These are phyloP conservation scores for Barbatosphaeria neglecta DNA, from an alignment of 495 filamentous ascomycete genomes.

Conservation along the genomic window DNA sequence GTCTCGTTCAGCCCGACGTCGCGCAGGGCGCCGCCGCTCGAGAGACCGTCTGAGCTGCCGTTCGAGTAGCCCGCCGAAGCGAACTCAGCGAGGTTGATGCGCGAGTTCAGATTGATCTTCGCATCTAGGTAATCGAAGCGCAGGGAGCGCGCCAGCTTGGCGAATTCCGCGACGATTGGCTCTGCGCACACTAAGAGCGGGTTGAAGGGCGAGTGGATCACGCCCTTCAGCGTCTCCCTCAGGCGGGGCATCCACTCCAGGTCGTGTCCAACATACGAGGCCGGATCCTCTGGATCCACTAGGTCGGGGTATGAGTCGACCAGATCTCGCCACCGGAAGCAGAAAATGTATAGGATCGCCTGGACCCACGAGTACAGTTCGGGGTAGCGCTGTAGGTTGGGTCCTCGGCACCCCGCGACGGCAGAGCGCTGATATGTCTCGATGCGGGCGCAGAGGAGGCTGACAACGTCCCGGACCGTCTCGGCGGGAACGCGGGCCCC, in stretches of 20 bases:
- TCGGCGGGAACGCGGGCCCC: constrained; percentile 67
- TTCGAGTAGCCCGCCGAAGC: constrained; percentile 29
- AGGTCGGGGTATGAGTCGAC: constrained; percentile 41
- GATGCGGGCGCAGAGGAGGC: constrained; percentile 61
- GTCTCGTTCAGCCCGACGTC: constrained; percentile 52
- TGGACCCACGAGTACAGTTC: constrained; percentile 85
- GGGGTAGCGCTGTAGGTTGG: constrained; percentile 70
- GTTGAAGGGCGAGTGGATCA: constrained; percentile 80
- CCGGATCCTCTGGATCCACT: constrained; percentile 43
- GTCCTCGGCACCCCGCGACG: constrained; percentile 60
- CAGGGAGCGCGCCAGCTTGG: constrained; percentile 70
- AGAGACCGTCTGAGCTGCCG: too few species aligned
- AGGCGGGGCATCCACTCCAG: constrained; percentile 63
- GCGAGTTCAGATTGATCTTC: constrained; percentile 85
- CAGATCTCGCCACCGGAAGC: constrained; percentile 92
- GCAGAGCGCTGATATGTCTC: constrained; percentile 51
- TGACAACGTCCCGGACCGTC: constrained; percentile 65
- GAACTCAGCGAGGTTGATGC: constrained; percentile 55
- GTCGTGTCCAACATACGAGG: constrained; percentile 46
- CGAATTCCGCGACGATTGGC: constrained; percentile 81
- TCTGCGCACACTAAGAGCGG: constrained; percentile 95
- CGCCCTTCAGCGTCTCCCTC: constrained; percentile 56
- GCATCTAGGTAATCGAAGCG: constrained; percentile 78
- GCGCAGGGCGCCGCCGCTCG: constrained; percentile 40
- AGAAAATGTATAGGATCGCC: constrained; percentile 78